Percentiles rank a stretch among this genome's conserved stretches.
phyloP scores from a whole-genome alignment of 202 grass and related monocot genomes.

The Digitaria exilis region DNA sequence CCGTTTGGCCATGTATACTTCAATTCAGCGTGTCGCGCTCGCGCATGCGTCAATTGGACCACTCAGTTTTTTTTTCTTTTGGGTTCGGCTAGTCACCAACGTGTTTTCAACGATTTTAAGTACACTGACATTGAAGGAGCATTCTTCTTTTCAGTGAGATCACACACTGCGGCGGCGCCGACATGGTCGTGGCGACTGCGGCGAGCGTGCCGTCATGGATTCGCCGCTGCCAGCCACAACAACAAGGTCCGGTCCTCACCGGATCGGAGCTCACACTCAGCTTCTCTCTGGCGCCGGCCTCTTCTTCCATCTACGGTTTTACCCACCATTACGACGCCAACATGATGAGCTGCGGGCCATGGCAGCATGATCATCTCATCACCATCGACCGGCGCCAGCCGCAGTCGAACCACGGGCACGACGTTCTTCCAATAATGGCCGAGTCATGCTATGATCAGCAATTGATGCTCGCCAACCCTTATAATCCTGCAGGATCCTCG shows the following conservation, averaged over 20 bases:
- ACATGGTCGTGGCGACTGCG: not conserved
- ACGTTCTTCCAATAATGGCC: not conserved
- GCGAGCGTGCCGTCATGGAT: slow-evolving; percentile 42
- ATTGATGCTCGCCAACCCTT: not conserved
- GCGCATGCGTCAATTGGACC: not conserved
- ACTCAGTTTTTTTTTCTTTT: not conserved
- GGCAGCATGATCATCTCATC: slow-evolving; percentile 37
- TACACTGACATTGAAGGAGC: no score
- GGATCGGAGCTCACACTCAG: slow-evolving; percentile 54
- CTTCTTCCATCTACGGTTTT: slow-evolving; percentile 42
- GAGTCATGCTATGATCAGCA: not conserved
- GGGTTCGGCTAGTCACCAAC: not conserved
- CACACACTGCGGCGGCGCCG: slow-evolving; percentile 12
- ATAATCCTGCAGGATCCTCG: slow-evolving; percentile 28
- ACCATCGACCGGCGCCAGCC: not conserved
- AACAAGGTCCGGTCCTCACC: not conserved
- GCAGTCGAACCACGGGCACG: slow-evolving; percentile 14
- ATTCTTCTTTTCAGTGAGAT: slow-evolving; percentile 22
- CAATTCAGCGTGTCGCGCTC: no score
- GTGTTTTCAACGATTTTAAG: not conserved
- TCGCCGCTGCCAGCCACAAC: not conserved
- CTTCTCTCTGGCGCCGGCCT: slow-evolving; percentile 49
- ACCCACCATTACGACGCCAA: slow-evolving; percentile 19
- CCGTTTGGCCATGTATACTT: no score
- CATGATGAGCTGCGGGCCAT: slow-evolving; percentile 36